Conservation (phyloP, 495 filamentous ascomycete genomes). For the Friedmanniomyces simplex region DNA sequence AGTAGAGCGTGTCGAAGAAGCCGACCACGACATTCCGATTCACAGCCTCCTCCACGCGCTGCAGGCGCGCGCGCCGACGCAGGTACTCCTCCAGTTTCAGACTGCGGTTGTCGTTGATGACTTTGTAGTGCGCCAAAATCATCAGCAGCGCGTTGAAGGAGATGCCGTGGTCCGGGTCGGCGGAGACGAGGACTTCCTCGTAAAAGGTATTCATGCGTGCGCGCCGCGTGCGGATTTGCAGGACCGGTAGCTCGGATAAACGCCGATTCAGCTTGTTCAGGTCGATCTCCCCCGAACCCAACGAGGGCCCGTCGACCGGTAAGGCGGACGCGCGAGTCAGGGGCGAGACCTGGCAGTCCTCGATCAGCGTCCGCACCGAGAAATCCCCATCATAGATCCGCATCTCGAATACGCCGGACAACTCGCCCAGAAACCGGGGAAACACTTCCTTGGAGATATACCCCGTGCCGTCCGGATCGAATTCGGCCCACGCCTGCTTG, state of each 20-base stretch:
- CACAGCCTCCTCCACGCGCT: conserved; percentile 94
- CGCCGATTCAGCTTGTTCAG: conserved; percentile 63
- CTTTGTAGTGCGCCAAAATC: conserved; percentile 97
- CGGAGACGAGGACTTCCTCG: conserved; percentile 90
- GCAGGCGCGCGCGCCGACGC: conserved; percentile 75
- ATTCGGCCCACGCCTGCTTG: conserved; percentile 96
- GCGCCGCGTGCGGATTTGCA: conserved; percentile 60
- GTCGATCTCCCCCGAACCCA: conserved; percentile 44
- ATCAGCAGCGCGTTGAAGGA: conserved; percentile 90
- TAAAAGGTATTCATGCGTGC: conserved; percentile 82
- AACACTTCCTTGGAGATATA: conserved; percentile 90
- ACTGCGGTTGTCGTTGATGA: conserved; percentile 96
- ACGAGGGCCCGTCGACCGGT: conserved; percentile 52
- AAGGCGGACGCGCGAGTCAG: conserved; percentile 30
- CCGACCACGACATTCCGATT: conserved; percentile 80
- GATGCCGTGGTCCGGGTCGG: conserved; percentile 76
- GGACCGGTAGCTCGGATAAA: conserved; percentile 64
- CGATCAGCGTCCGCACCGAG: conserved; percentile 70
- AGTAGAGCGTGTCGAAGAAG: conserved; percentile 95
- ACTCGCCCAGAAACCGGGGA: conserved; percentile 75
- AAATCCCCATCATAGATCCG: conserved; percentile 90
- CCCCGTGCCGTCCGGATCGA: conserved; percentile 81
- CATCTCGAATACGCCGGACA: conserved; percentile 93
- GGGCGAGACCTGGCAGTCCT: conserved; percentile 61
- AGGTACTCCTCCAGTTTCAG: conserved; percentile 90